Conservation (phyloP, 2,329 filamentous ascomycete species). For the Monosporascus ibericus region DNA sequence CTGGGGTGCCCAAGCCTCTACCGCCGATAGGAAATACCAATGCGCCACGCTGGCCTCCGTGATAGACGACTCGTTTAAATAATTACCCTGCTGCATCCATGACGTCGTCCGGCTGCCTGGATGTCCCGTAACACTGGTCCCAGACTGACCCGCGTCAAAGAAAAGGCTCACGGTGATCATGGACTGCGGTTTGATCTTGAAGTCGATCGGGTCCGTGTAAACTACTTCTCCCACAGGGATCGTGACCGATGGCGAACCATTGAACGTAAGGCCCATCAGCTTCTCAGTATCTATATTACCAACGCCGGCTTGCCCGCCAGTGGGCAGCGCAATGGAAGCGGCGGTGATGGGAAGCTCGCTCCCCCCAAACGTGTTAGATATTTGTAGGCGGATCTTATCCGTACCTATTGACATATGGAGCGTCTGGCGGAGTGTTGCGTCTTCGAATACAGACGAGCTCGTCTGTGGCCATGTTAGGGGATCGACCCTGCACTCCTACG, state of each 20-base stretch:
- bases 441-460: slow-evolving; percentile 45
- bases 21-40: slow-evolving; percentile 54
- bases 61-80: slow-evolving; percentile 42
- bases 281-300: slow-evolving; percentile 46
- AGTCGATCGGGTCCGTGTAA: slow-evolving; percentile 56
- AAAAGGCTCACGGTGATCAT: slow-evolving; percentile 56
- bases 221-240: slow-evolving; percentile 50
- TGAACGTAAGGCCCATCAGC: slow-evolving; percentile 51
- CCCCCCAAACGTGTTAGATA: slow-evolving; percentile 60
- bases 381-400: slow-evolving; percentile 51
- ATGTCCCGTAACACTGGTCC: slow-evolving; percentile 55
- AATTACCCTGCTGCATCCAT: slow-evolving; percentile 53
- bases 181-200: slow-evolving; percentile 41
- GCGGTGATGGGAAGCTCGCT: slow-evolving; percentile 54
- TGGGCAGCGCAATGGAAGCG: slow-evolving; percentile 50
- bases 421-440: slow-evolving; percentile 62
- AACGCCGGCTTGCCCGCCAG: slow-evolving; percentile 46
- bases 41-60: slow-evolving; percentile 32
- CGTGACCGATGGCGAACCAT: slow-evolving; percentile 42
- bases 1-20: slow-evolving; percentile 49
- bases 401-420: slow-evolving; percentile 53
- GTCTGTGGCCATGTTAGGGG: slow-evolving; percentile 18
- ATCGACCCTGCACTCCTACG: not conserved
- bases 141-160: slow-evolving; percentile 47
- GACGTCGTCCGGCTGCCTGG: slow-evolving; percentile 59